phyloP scores from a whole-genome alignment of 352 stramenopile genomes.

The Phytophthora meadii region DNA sequence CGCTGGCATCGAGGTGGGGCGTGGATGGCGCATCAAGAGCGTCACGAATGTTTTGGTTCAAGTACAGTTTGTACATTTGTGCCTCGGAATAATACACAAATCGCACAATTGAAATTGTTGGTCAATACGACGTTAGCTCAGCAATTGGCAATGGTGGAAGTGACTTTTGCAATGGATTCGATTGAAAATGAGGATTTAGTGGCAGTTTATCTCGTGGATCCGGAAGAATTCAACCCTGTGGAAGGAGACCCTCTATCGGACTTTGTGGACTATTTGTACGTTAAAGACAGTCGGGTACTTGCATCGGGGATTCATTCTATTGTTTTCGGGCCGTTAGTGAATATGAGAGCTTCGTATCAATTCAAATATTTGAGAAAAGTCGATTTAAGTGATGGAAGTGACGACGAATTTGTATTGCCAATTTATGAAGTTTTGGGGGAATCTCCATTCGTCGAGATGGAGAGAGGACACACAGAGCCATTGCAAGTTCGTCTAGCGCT shows the following conservation, averaged over 20 bases:
- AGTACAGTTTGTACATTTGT: slow-evolving; percentile 20
- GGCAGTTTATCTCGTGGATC: slow-evolving; percentile 33
- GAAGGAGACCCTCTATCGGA: slow-evolving; percentile 22
- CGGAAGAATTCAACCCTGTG: slow-evolving; percentile 19
- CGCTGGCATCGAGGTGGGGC: slow-evolving; percentile 33
- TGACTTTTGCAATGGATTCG: slow-evolving; percentile 19
- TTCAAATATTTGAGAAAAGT: slow-evolving; percentile 35
- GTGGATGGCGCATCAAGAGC: slow-evolving; percentile 29
- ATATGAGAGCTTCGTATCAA: slow-evolving; percentile 36
- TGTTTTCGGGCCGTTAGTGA: slow-evolving; percentile 30
- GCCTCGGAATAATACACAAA: slow-evolving; percentile 21
- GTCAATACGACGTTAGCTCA: slow-evolving; percentile 29
- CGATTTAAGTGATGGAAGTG: slow-evolving; percentile 3
- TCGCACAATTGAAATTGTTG: slow-evolving; percentile 19
- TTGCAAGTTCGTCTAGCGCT: slow-evolving; percentile 47
- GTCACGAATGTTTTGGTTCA: slow-evolving; percentile 25
- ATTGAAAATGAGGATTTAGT: slow-evolving; percentile 23
- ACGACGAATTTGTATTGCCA: background rate
- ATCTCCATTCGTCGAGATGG: slow-evolving; percentile 44
- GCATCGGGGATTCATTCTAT: slow-evolving; percentile 7
- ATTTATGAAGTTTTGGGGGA: slow-evolving; percentile 32
- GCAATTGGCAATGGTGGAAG: slow-evolving; percentile 21
- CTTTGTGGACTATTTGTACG: slow-evolving; percentile 38
- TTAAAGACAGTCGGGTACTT: slow-evolving; percentile 15
- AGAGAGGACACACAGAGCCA: slow-evolving; percentile 37